These are phyloP conservation scores for Claviceps fusiformis DNA, from an alignment of 2,329 filamentous ascomycete genomes.

Conservation along the genomic window DNA sequence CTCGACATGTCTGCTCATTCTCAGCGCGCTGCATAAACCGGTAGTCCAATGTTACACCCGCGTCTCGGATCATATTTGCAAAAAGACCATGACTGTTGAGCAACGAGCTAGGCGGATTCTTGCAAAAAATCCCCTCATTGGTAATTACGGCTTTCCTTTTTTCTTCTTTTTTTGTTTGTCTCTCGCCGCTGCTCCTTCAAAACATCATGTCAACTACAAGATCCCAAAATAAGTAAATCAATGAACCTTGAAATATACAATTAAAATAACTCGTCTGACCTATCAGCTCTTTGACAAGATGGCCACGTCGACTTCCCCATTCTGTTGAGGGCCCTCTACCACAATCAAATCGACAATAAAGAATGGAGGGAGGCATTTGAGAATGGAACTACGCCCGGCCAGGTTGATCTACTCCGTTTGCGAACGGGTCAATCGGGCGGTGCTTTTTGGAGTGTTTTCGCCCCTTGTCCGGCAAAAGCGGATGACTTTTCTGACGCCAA, in stretches of 20 bases:
- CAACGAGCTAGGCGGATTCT: conserved; percentile 33
- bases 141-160: conserved; percentile 17
- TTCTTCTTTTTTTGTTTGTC: not conserved
- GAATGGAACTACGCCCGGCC: conserved; percentile 48
- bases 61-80: conserved; percentile 12
- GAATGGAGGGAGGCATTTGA: conserved; percentile 66
- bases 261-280: not conserved
- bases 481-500: conserved; percentile 61
- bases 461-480: conserved; percentile 59
- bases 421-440: conserved; percentile 60
- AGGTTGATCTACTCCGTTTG: conserved; percentile 72
- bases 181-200: not conserved
- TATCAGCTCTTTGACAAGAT: conserved; percentile 29
- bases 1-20: conserved; percentile 14
- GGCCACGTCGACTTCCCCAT: conserved; percentile 84
- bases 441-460: conserved; percentile 86
- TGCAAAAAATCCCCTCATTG: conserved; percentile 33
- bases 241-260: not conserved
- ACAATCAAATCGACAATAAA: conserved; percentile 64
- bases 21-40: conserved; percentile 16
- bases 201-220: not conserved
- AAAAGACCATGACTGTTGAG: conserved; percentile 23
- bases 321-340: conserved; percentile 48
- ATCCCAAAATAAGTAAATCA: too few relatives aligned
- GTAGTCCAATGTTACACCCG: conserved; percentile 12